Conservation (phyloP, 2,329 filamentous ascomycete genomes). For the Escovopsis sp. region DNA sequence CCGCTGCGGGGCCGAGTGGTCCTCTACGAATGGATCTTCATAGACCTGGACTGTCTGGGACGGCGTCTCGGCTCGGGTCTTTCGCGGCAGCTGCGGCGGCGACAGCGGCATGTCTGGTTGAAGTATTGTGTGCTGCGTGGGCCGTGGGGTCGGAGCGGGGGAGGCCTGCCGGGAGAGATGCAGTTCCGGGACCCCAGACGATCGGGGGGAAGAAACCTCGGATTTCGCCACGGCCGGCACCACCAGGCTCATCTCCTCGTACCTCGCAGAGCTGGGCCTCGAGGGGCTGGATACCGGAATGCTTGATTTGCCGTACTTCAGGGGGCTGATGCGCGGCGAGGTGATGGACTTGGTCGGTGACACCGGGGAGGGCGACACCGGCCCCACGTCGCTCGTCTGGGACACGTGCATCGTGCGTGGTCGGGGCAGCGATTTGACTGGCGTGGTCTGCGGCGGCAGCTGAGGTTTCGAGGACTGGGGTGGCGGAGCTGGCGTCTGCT, state of each 20-base stretch:
- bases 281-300: constrained; percentile 25
- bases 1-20: constrained; percentile 30
- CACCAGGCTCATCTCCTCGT: constrained; percentile 39
- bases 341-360: constrained; percentile 17
- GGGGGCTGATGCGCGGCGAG: constrained; percentile 27
- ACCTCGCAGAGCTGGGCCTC: too few species aligned
- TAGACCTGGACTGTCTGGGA: constrained; percentile 38
- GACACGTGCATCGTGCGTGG: constrained; percentile 31
- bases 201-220: constrained; percentile 17
- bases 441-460: constrained; percentile 33
- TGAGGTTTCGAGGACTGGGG: constrained; percentile 37
- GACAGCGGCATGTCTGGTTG: too few species aligned
- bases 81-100: constrained; percentile 4
- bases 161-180: constrained; percentile 2
- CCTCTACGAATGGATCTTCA: constrained; percentile 43
- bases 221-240: constrained; percentile 30
- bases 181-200: constrained; percentile 1
- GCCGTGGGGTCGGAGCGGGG: too few species aligned
- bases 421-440: constrained; percentile 32
- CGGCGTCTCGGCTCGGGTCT: constrained; percentile 12
- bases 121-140: too few species aligned
- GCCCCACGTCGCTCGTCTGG: constrained; percentile 34
- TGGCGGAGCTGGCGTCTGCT: too few species aligned
- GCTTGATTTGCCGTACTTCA: constrained; percentile 19
- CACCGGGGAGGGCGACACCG: constrained; percentile 27